Percentiles rank a stretch among this genome's conserved stretches.
Evolutionary conservation across 441 rosid species (phyloP).

Genomic region (Jatropha multifida): DNA sequence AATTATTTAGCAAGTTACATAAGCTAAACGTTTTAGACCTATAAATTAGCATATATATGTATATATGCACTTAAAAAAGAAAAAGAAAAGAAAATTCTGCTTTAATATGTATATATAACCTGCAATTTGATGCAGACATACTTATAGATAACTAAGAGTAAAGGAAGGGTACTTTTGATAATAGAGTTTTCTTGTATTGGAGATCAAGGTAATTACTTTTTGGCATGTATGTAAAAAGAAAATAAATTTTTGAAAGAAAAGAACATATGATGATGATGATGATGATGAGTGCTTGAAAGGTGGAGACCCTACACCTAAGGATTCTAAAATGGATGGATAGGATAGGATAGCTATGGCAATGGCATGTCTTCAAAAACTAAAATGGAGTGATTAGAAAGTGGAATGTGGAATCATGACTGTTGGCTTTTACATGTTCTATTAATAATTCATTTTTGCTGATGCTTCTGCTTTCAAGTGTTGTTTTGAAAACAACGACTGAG

Average conservation of each 20-base stretch:
- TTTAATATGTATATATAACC: not conserved
- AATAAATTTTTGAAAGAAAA: not conserved
- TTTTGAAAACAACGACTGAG: conserved; percentile 18
- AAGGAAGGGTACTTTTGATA: not conserved
- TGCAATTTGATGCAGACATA: not conserved
- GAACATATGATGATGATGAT: not conserved
- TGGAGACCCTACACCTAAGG: not conserved
- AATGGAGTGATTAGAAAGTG: conserved; percentile 9
- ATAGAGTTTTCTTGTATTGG: conserved; percentile 14
- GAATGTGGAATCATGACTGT: not conserved
- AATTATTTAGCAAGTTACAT: conserved; percentile 1
- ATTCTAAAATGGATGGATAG: not conserved
- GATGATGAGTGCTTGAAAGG: not conserved
- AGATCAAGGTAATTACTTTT: conserved; percentile 7
- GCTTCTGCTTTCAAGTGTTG: conserved; percentile 20
- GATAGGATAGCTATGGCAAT: not conserved
- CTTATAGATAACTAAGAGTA: not conserved
- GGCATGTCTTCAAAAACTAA: not conserved
- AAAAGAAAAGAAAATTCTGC: not conserved
- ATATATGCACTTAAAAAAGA: not conserved
- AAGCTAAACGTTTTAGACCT: not conserved
- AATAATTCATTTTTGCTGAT: conserved; percentile 5
- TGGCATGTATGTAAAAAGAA: not conserved
- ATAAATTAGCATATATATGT: not conserved
- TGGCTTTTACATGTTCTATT: not conserved